These are phyloP conservation scores for Amaranthus tricolor DNA, from an alignment of 179 eudicot species.

Conservation along the genomic window DNA sequence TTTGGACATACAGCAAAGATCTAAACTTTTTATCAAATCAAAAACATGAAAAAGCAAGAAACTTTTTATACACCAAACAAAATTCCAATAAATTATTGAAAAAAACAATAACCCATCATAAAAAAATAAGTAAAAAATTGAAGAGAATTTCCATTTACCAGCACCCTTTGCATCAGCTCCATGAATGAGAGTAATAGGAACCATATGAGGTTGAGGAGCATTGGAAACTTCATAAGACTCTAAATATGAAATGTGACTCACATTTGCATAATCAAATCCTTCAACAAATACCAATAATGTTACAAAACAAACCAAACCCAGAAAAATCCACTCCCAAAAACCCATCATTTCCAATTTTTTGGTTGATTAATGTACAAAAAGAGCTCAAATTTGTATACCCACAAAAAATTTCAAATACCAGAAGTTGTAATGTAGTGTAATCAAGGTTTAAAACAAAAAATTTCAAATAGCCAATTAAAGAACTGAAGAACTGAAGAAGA, in stretches of 20 bases:
- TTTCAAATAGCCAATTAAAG: too few species aligned
- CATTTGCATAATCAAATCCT: slow-evolving; percentile 43
- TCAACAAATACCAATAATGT: slow-evolving; percentile 25
- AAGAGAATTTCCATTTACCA: slow-evolving; percentile 36
- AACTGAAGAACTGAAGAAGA: too few species aligned
- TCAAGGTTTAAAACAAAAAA: not conserved
- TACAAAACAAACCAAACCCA: slow-evolving; percentile 30
- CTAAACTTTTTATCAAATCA: not conserved
- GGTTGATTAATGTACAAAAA: not conserved
- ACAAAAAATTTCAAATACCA: not conserved
- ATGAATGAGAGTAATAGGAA: slow-evolving; percentile 59
- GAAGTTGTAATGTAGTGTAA: not conserved
- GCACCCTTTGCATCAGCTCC: slow-evolving; percentile 83
- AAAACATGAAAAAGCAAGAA: not conserved
- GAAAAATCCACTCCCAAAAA: slow-evolving; percentile 33
- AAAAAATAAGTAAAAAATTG: slow-evolving; percentile 15
- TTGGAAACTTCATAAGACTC: slow-evolving; percentile 30
- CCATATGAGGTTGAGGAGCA: slow-evolving; percentile 45
- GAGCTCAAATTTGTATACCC: slow-evolving; percentile 7
- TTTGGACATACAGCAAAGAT: slow-evolving; percentile 17
- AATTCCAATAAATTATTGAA: not conserved
- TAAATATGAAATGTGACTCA: slow-evolving; percentile 36
- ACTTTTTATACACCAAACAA: not conserved
- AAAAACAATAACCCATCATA: not conserved
- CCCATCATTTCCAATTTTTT: slow-evolving; percentile 19